Conservation (phyloP, 2,329 filamentous ascomycete genomes). For the Pestalotiopsis fici region DNA sequence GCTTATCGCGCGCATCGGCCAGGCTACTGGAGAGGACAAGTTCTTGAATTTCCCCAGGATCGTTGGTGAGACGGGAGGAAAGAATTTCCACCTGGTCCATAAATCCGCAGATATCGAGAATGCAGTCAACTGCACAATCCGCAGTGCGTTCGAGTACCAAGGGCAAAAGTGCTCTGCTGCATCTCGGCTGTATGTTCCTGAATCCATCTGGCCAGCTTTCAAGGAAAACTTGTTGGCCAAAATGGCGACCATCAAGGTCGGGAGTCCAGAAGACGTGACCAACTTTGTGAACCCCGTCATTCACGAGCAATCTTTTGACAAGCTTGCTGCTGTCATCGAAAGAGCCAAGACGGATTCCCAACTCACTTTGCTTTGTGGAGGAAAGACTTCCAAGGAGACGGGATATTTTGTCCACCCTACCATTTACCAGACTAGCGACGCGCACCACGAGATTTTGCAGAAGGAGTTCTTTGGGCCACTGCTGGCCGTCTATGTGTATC, state of each 20-base stretch:
- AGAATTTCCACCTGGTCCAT: constrained; percentile 55
- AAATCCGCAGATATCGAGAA: constrained; percentile 45
- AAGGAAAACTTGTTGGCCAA: constrained; percentile 23
- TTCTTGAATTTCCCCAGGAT: constrained; percentile 42
- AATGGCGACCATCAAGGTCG: constrained; percentile 26
- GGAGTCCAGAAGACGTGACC: constrained; percentile 31
- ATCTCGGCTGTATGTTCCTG: constrained; percentile 37
- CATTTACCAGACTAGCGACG: constrained; percentile 41
- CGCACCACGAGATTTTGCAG: constrained; percentile 44
- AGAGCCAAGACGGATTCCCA: constrained; percentile 41
- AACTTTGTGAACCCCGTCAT: constrained; percentile 52
- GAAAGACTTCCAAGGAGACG: constrained; percentile 39
- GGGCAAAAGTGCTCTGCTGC: constrained; percentile 54
- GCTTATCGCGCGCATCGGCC: constrained; percentile 31
- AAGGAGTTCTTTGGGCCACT: constrained; percentile 52
- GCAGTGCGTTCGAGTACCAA: constrained; percentile 51
- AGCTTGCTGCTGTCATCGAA: constrained; percentile 46
- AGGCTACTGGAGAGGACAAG: constrained; percentile 25
- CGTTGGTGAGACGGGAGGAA: constrained; percentile 53
- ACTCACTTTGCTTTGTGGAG: constrained; percentile 45
- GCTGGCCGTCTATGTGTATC: constrained; percentile 47
- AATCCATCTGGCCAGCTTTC: constrained; percentile 38
- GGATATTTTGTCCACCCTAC: constrained; percentile 50
- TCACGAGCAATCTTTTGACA: constrained; percentile 45
- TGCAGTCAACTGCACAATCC: constrained; percentile 46